Base-by-base conservation (phyloP, 208 protist species). In the Trypanosoma avium region DNA sequence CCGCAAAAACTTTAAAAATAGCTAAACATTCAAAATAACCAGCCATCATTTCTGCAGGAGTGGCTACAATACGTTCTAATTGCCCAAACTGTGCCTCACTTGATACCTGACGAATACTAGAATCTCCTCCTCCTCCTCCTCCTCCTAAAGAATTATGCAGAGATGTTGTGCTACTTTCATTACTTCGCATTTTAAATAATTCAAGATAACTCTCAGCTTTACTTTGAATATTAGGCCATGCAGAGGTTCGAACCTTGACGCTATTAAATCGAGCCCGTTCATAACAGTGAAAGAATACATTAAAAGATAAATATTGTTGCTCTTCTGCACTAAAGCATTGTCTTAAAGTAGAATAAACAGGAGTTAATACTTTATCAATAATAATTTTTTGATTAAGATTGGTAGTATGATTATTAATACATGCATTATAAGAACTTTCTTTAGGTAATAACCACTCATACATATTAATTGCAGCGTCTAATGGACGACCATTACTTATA, bases 271-370 rank as follows among this genome's bases (percentile, higher is more conserved):
- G 79, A 13, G 69, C 81, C 30, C 75, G 75, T 49, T 88, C 75
- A 75, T 90, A 94, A 52, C 74, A 91, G 9, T 73, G 70, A 57
- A 82, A 57, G 40, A 91, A 89, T 13, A 84, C 56, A 29, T 82
- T 73, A 33, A 81, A 83, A 4, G 70, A 73, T 22, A 94, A 58
- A 38, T 64, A 67, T n/a, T 70, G 54, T 17, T 53, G 42, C 69
- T 94, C 81, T 26, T 85, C 75, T 6, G 50, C 56, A 6, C 61
- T 60, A 65, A 91, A 90, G 26, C 66, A 57, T 21, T 59, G 50
- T 10, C 71, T 27, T 19, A 72, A 38, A 35, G 29, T 10, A 6
- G n/a, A 47, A 22, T 61, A 66, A 17, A 72, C 67, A 36, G 67
- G 38, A 0, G 3, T 72, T n/a, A 72, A 42, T 42, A 72, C 19